Base-by-base conservation (phyloP, 371 early-diverging fungal species). In the Mucor piriformis region DNA sequence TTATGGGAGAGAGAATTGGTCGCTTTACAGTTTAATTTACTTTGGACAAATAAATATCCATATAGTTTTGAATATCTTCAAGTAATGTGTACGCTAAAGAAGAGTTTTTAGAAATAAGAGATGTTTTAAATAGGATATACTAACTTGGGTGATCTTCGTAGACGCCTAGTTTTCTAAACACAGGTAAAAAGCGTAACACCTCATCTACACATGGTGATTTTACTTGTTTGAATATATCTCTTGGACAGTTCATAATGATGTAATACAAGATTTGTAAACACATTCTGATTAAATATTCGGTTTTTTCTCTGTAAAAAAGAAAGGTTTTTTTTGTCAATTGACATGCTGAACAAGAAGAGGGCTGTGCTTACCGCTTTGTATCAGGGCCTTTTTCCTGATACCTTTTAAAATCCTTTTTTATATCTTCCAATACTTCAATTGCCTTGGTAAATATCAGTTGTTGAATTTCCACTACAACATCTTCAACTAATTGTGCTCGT, bases 1-100 rank as follows among this genome's bases (percentile, higher is more conserved):
- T 50, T 0, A 63, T 80, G 61, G 80, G 80, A 0, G 74, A 74
- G 32, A 59, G 60, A 7, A 76, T 82, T 59, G 83, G 83, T 1
- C 20, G 12, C 15, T 55, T 42, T 54, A 25, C 24, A 18, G 21
- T 43, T 8, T 43, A 37, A 37, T 29, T n/a, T n/a, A n/a, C 29
- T 6, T 29, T 29, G 29, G 29, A 8, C 8, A 29, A 29, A 29
- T 29, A 29, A 29, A 29, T 29, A 29, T 29, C 29, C 29, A 29
- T 29, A 8, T 29, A 29, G 6, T 1, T 29, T 29, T 29, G 29
- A 29, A 29, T 29, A 8, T 29, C 29, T 29, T 29, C 29, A 4
- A 29, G 1, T 29, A 29, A 4, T 4, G 4, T 29, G 29, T 4
- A 6, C 8, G 29, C 29, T 29, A 29, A 6, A 7, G 29, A 29